A percentile compares a stretch with the other conserved stretches of the same genome.
These are phyloP conservation scores for Coemansia sp. DNA, from an alignment of 192 early-diverging fungal species.

Conservation along the genomic window DNA sequence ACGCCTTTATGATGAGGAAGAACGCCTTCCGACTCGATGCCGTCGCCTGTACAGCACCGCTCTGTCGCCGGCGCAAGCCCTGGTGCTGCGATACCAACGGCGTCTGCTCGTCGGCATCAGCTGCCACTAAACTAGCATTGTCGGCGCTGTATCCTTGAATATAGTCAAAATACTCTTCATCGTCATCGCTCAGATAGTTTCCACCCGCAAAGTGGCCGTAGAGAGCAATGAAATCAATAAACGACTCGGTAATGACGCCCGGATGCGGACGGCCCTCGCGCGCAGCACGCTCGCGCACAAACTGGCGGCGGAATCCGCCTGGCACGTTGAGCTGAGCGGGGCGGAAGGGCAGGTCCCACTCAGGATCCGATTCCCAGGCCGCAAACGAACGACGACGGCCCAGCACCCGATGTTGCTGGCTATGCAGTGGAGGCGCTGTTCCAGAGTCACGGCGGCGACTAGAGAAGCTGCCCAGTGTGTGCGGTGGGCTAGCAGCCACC, in stretches of 20 bases:
- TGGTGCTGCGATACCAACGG: constrained; percentile 19
- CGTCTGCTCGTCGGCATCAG: constrained; percentile 26
- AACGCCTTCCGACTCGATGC: constrained; percentile 74
- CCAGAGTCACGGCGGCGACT: constrained; percentile 64
- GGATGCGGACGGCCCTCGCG: constrained; percentile 67
- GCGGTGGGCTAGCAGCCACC: constrained; percentile 2
- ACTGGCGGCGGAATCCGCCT: constrained; percentile 91
- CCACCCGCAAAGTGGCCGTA: constrained; percentile 97
- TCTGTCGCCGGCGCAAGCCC: constrained; percentile 13
- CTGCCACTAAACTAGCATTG: background rate
- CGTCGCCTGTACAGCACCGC: constrained; percentile 41
- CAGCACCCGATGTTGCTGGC: constrained; percentile 37
- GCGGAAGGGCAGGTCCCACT: constrained; percentile 47
- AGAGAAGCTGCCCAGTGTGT: constrained; percentile 1
- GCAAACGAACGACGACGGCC: constrained; percentile 50
- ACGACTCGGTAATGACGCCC: constrained; percentile 80
- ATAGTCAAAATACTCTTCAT: constrained; percentile 63
- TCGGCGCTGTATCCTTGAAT: constrained; percentile 20
- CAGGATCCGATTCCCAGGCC: constrained; percentile 54
- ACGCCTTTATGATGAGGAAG: constrained; percentile 80
- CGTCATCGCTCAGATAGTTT: constrained; percentile 82
- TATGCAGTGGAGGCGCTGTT: constrained; percentile 28
- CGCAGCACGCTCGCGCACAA: constrained; percentile 76
- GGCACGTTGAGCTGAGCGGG: constrained; percentile 66
- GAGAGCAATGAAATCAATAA: constrained; percentile 93